Conservation (phyloP, 257 asterid species). For the Fraxinus anomala region DNA sequence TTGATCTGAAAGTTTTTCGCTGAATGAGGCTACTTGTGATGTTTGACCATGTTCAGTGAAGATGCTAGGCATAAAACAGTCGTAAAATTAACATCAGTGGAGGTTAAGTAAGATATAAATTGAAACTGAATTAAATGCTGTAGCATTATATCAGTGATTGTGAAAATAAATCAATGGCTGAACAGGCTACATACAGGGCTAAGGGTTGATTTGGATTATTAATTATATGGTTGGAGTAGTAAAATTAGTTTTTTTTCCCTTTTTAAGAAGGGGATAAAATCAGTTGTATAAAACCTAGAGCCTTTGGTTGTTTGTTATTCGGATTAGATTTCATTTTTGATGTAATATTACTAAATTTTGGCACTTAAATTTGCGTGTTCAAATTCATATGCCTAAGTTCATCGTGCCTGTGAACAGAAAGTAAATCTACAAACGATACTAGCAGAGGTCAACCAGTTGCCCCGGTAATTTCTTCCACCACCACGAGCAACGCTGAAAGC, state of each 20-base stretch:
- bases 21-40: not conserved
- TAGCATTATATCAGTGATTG: too few relatives aligned
- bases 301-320: too few relatives aligned
- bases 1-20: not conserved
- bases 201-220: too few relatives aligned
- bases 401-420: slow-evolving; percentile 46
- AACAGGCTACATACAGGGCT: too few relatives aligned
- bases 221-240: too few relatives aligned
- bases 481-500: slow-evolving; percentile 75
- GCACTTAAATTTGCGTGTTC: too few relatives aligned
- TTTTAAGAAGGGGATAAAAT: too few relatives aligned
- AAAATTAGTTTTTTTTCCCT: too few relatives aligned
- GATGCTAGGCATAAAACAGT: not conserved
- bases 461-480: slow-evolving; percentile 59
- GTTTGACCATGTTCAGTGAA: not conserved
- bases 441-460: slow-evolving; percentile 74
- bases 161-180: not conserved
- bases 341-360: not conserved
- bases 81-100: not conserved
- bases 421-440: slow-evolving; percentile 62
- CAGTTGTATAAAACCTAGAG: too few relatives aligned
- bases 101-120: not conserved
- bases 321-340: not conserved
- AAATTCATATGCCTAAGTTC: not conserved
- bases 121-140: not conserved